phyloP scores from a whole-genome alignment of 805 yeast species.

The Yueomyces sp. region DNA sequence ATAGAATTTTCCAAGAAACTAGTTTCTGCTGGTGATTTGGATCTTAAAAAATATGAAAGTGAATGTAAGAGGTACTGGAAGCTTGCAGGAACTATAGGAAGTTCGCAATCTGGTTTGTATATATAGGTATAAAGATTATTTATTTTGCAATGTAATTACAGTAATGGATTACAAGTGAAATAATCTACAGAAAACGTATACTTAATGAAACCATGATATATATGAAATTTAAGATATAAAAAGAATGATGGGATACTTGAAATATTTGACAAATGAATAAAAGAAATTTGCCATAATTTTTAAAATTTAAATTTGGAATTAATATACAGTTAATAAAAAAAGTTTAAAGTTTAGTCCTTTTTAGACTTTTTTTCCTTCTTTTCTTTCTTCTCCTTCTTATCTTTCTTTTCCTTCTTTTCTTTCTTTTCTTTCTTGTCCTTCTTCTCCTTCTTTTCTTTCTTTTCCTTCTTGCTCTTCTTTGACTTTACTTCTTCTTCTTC shows the following conservation, averaged over 20 bases:
- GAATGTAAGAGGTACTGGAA: constrained; percentile 21
- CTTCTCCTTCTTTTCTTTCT: constrained; percentile 38
- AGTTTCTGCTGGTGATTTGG: constrained; percentile 1
- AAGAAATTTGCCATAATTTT: too few relatives aligned
- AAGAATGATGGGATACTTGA: too few relatives aligned
- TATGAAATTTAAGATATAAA: too few relatives aligned
- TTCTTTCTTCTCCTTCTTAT: constrained; percentile 29
- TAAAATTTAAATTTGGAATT: too few relatives aligned
- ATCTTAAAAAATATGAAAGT: constrained; percentile 7
- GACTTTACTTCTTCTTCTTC: constrained; percentile 14
- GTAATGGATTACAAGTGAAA: constrained; percentile 1
- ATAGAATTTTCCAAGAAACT: constrained; percentile 2
- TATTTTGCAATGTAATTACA: neutral
- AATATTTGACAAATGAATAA: too few relatives aligned
- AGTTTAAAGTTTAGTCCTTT: constrained; percentile 4
- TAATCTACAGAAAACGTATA: too few relatives aligned
- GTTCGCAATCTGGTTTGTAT: constrained; percentile 22
- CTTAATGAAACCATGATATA: too few relatives aligned
- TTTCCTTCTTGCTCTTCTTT: constrained; percentile 35
- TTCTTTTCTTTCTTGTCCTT: constrained; percentile 36
- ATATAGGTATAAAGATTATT: constrained; percentile 2
- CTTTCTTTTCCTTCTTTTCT: constrained; percentile 40
- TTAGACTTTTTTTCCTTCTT: constrained; percentile 18
- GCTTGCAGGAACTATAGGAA: constrained; percentile 17
- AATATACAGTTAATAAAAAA: too few relatives aligned